These are phyloP conservation scores for Biscutella laevigata DNA, from an alignment of 441 rosid genomes.

Conservation along the genomic window DNA sequence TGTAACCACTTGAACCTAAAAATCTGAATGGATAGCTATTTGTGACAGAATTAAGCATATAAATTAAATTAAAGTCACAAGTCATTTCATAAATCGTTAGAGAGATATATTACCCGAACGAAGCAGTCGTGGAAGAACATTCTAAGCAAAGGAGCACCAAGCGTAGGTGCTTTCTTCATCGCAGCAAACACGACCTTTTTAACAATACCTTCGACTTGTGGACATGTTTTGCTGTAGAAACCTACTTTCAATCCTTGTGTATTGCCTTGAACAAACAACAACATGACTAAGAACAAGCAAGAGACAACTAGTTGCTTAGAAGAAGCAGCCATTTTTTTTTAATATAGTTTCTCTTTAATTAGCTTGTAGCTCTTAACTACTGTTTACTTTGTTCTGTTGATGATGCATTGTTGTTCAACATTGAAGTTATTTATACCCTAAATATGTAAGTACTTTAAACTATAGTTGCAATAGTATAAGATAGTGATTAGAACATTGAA, in stretches of 20 bases:
- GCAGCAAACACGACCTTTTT: conserved; percentile 25
- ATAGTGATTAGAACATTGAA: conserved; percentile 26
- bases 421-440: conserved; percentile 18
- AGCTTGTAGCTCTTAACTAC: background rate
- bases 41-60: background rate
- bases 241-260: conserved; percentile 27
- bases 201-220: conserved; percentile 21
- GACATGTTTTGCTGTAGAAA: conserved; percentile 24
- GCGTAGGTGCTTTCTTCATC: conserved; percentile 15
- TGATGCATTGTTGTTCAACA: conserved; percentile 25
- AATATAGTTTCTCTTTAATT: no score
- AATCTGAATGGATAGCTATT: no score
- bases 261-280: conserved; percentile 21
- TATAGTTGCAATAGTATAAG: conserved; percentile 7
- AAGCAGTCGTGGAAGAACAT: conserved; percentile 51
- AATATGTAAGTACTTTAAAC: background rate
- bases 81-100: background rate
- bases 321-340: conserved; percentile 9
- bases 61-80: background rate
- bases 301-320: conserved; percentile 13
- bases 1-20: no score
- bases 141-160: conserved; percentile 46
- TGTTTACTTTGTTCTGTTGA: conserved; percentile 12
- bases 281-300: conserved; percentile 17
- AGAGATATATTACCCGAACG: conserved; percentile 32